Percentiles rank a stretch among this genome's conserved stretches.
phyloP scores from a whole-genome alignment of 2,329 filamentous ascomycete species.

The Aspergillus thermomutatus region DNA sequence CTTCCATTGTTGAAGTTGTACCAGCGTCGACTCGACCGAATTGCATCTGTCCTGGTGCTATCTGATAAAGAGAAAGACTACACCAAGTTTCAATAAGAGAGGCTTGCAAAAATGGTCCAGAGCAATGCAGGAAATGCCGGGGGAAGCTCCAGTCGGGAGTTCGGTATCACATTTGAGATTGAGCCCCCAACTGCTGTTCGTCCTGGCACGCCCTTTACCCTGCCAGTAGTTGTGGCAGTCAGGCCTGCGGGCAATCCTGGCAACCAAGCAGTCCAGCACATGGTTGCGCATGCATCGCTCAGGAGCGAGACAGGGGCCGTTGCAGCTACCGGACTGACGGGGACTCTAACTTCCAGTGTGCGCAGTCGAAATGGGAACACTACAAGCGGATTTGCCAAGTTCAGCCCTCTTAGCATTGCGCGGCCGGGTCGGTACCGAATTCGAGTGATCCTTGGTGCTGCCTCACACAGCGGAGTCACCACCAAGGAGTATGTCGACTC shows the following conservation, averaged over 20 bases:
- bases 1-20: background rate
- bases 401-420: constrained; percentile 25
- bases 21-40: background rate
- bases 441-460: constrained; percentile 30
- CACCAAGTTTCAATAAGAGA: background rate
- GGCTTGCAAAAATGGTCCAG: constrained; percentile 16
- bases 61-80: background rate
- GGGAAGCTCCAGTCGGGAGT: constrained; percentile 25
- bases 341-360: constrained; percentile 31
- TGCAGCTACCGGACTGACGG: constrained; percentile 20
- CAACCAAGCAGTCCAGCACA: constrained; percentile 21
- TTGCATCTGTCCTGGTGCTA: background rate
- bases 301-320: constrained; percentile 24
- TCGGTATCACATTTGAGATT: constrained; percentile 28
- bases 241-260: constrained; percentile 24
- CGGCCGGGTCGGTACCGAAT: constrained; percentile 28
- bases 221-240: constrained; percentile 30
- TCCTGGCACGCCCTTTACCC: constrained; percentile 26
- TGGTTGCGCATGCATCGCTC: constrained; percentile 27
- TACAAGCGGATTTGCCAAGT: constrained; percentile 29
- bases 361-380: constrained; percentile 28
- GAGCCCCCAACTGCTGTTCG: constrained; percentile 24
- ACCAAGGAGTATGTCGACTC: constrained; percentile 31
- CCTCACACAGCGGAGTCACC: constrained; percentile 25
- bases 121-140: background rate